Evolutionary conservation across 148 eudicot genomes (phyloP), one percentile per base, ranked within the genome.

Genomic region (Camellia sinensis): DNA sequence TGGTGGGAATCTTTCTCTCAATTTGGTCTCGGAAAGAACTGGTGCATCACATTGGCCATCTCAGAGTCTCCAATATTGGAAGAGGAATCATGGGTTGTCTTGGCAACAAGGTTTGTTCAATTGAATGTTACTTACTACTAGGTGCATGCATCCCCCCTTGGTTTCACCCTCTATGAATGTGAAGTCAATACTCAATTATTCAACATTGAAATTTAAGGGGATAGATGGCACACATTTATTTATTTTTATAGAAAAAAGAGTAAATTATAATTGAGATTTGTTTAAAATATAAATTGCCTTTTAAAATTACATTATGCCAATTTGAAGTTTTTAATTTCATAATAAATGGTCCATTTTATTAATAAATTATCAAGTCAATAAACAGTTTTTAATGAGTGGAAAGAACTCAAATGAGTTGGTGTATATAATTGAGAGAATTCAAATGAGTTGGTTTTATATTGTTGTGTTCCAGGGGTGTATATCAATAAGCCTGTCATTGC

Each of bases 81-180:
- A 90, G 94, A 61, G 99, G 99, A 64, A 90, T 95, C 41, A 89
- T 95, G 99, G 97, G 98, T 0, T 88, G 80, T 78, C 95, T 95
- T 71, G 99, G 99, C 10, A 95, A 95, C 84, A 95, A 95, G 97
- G 97, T 94, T 63, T 29, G 29, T 29, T 29, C 29, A 37, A 79
- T 59, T 81, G 19, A 54, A 50, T 65, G 18, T 13, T 74, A 56
- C 46, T 62, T 29, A 29, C 29, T 74, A 56, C 46, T 62, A n/a
- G 8, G 46, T 52, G 41, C 10, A 61, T 19, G 29, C 12, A 5
- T 62, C 48, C n/a, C 17, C 19, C 10, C 1, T 64, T 64, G 41
- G n/a, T 22, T 22, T 59, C 63, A 59, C n/a, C 63, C 63, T 59
- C 63, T 17, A 14, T 59, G 63, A 1, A 15, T 1, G 18, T n/a